A percentile compares a stretch with the other conserved stretches of the same genome.
phyloP scores from a whole-genome alignment of 495 filamentous ascomycete genomes.

The Clavariopsis aquatica region DNA sequence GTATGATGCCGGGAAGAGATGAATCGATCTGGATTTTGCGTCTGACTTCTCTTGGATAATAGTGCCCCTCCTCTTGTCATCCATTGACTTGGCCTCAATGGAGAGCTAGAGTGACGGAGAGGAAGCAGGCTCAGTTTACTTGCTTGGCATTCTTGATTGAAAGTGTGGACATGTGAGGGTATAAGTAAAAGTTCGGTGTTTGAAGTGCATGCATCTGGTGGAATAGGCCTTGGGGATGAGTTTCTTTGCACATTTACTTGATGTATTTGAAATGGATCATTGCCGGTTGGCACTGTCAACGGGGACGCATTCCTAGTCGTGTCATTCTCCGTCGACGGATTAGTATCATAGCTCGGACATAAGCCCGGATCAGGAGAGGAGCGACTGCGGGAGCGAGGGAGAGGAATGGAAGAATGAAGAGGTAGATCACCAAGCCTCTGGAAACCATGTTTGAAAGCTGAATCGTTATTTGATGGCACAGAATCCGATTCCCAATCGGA shows the following conservation, averaged over 20 bases:
- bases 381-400: constrained; percentile 9
- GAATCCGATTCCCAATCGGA: not conserved
- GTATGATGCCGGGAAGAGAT: constrained; percentile 58
- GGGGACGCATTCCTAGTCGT: not conserved
- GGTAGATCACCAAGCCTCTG: not conserved
- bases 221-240: not conserved
- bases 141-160: not conserved
- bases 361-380: not conserved
- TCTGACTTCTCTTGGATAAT: constrained; percentile 10
- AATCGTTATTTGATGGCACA: not conserved
- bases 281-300: not conserved
- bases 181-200: not conserved
- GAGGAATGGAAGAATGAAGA: not conserved
- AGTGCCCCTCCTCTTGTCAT: constrained; percentile 25
- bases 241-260: not conserved
- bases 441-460: not conserved
- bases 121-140: constrained; percentile 12
- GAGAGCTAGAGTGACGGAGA: constrained; percentile 27
- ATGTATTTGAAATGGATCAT: not conserved
- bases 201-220: not conserved
- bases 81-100: constrained; percentile 34
- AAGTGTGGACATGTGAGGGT: not conserved
- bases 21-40: constrained; percentile 64
- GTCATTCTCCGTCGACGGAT: not conserved
- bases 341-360: not conserved